Base-by-base conservation (phyloP, 1,284 basidiomycete species). In the Apiotrichum gamsii region DNA sequence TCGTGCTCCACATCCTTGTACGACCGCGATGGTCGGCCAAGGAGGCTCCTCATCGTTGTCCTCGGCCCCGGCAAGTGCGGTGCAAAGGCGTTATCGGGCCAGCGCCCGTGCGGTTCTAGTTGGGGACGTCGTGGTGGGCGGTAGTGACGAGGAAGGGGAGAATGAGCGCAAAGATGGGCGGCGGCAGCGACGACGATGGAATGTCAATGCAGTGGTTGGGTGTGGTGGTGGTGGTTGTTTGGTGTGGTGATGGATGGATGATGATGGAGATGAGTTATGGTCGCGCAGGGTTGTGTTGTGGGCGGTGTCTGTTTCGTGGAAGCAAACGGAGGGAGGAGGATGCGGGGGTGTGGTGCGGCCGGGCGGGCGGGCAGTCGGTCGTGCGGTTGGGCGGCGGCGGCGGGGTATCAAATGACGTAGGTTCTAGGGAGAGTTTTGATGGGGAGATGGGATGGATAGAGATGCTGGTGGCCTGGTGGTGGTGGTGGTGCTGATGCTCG, bases 1-100 rank as follows among this genome's bases (percentile, higher is more conserved):
- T 67, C 50, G 43, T 69, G 62, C 10, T 67, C 60, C 20, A 69
- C 63, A 33, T 59, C 52, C 40, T 61, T 65, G 49, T 70, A 70
- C 34, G 64, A 66, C 49, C 68, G 43, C 14, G 68, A 70, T 11
- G 68, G 66, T 39, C 60, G 60, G 15, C 58, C 50, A 20, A 65
- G 47, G 21, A 66, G 48, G 3, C 57, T 39, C 44, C 41, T 43
- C 48, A 56, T 52, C 30, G 18, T 45, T 28, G 6, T 28, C 25
- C 25, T 28, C 38, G 30, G 28, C 28, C 24, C 13, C 10, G 38
- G 10, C 20, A 16, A 38, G 36, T 28, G 25, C 21, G 23, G 29
- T 21, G 29, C 13, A 20, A 19, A 19, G 33, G 20, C 25, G 38
- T 20, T 31, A 31, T 39, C 39, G 30, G 39, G 29, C 20, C 23